These are phyloP conservation scores for Camellia granthamiana DNA, from an alignment of 148 eudicot genomes.

Conservation along the genomic window DNA sequence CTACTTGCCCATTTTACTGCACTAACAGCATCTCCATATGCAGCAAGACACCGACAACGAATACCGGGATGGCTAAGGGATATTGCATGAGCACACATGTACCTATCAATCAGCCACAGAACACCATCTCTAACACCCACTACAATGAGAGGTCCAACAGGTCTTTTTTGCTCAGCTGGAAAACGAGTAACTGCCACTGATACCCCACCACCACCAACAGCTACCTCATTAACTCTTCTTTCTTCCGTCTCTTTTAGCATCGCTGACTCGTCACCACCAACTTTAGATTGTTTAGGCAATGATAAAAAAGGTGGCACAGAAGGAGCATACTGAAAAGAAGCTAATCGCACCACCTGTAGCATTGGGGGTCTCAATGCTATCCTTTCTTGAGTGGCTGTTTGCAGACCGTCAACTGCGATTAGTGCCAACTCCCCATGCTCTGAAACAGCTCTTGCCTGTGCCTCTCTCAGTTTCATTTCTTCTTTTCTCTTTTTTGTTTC, in stretches of 20 bases:
- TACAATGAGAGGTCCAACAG: slow-evolving; percentile 87
- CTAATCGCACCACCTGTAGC: slow-evolving; percentile 95
- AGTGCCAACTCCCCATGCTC: slow-evolving; percentile 93
- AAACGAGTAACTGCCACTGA: slow-evolving; percentile 96
- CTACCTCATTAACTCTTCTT: slow-evolving; percentile 66
- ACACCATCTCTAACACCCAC: slow-evolving; percentile 96
- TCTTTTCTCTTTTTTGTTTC: slow-evolving; percentile 90
- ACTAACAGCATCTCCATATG: slow-evolving; percentile 99
- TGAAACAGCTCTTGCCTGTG: slow-evolving; percentile 71
- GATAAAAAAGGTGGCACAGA: slow-evolving; percentile 90
- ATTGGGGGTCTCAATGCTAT: slow-evolving; percentile 85
- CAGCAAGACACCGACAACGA: slow-evolving; percentile 98
- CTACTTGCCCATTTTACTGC: slow-evolving; percentile 99
- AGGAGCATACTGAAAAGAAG: slow-evolving; percentile 94
- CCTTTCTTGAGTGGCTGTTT: slow-evolving; percentile 64
- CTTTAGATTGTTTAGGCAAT: slow-evolving; percentile 76
- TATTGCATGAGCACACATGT: slow-evolving; percentile 91
- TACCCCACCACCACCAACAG: slow-evolving; percentile 99
- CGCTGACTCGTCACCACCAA: slow-evolving; percentile 56
- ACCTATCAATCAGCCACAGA: slow-evolving; percentile 92
- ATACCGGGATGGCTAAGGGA: slow-evolving; percentile 99
- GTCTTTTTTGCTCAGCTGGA: slow-evolving; percentile 93
- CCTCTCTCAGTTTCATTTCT: slow-evolving; percentile 73
- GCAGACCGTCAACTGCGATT: slow-evolving; percentile 77
- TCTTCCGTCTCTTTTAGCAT: slow-evolving; percentile 51